Evolutionary conservation across 192 early-diverging fungal genomes (phyloP).

Genomic region (Rhizophagus clarus): DNA sequence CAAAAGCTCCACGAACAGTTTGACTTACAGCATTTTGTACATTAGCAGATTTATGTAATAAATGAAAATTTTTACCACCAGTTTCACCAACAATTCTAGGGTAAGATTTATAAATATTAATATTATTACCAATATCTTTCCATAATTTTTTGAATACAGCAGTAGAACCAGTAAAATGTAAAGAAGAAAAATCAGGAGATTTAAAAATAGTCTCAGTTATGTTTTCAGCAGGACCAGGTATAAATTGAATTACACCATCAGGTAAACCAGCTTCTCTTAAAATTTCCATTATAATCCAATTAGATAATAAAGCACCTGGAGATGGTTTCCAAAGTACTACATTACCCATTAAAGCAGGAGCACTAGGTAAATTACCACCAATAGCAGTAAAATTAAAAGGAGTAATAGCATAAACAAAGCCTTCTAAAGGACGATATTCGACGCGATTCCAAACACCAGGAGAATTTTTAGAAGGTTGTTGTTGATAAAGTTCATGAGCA

Average conservation of each 20-base stretch:
- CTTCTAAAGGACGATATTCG: slow-evolving; percentile 96
- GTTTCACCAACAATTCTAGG: slow-evolving; percentile 98
- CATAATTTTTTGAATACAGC: slow-evolving; percentile 92
- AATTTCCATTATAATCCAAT: slow-evolving; percentile 89
- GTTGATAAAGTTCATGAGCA: slow-evolving; percentile 88
- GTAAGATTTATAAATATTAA: slow-evolving; percentile 88
- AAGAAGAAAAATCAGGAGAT: slow-evolving; percentile 91
- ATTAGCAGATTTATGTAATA: slow-evolving; percentile 83
- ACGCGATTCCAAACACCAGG: slow-evolving; percentile 88
- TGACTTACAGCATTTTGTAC: slow-evolving; percentile 78
- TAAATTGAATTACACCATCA: slow-evolving; percentile 95
- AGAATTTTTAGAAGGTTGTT: slow-evolving; percentile 91
- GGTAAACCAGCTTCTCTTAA: slow-evolving; percentile 95
- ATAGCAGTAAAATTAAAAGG: slow-evolving; percentile 99
- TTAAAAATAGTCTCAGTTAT: slow-evolving; percentile 81
- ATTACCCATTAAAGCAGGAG: slow-evolving; percentile 97
- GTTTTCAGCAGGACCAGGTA: slow-evolving; percentile 85
- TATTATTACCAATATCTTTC: slow-evolving; percentile 89
- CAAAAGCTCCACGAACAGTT: slow-evolving; percentile 92
- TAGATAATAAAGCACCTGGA: slow-evolving; percentile 81
- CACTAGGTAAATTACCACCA: slow-evolving; percentile 90
- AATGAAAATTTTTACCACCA: slow-evolving; percentile 99
- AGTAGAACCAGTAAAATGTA: slow-evolving; percentile 97
- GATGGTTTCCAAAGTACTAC: slow-evolving; percentile 98
- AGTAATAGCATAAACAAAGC: slow-evolving; percentile 96